Percentiles rank a stretch among this genome's conserved stretches.
These are phyloP conservation scores for Arachis monticola DNA, from an alignment of 331 rosid genomes.

Conservation along the genomic window DNA sequence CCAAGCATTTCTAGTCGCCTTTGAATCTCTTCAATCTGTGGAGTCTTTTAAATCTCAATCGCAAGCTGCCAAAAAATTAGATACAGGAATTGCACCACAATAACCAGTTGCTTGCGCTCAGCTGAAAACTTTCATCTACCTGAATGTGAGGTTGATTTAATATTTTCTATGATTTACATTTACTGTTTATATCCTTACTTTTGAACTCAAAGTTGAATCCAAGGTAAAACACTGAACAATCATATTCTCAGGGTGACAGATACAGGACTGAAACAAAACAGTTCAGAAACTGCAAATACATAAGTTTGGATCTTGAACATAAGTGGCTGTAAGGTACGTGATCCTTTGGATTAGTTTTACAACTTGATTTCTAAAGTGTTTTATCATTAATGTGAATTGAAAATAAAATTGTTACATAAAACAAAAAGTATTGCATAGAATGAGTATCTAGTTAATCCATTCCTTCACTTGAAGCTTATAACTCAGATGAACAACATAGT, in stretches of 20 bases:
- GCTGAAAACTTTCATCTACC: conserved; percentile 64
- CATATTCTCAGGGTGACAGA: conserved; percentile 70
- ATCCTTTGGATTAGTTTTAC: conserved; percentile 26
- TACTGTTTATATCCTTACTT: conserved; percentile 17
- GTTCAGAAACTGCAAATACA: conserved; percentile 66
- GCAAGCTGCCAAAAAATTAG: conserved; percentile 92
- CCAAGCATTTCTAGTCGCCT: conserved; percentile 58
- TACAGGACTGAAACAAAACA: conserved; percentile 48
- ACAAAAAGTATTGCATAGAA: conserved; percentile 22
- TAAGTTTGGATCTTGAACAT: conserved; percentile 75
- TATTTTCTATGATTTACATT: conserved; percentile 5
- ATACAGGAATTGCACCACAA: conserved; percentile 73
- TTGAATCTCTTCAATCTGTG: conserved; percentile 61
- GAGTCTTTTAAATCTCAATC: conserved; percentile 78
- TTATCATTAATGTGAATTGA: too few relatives aligned
- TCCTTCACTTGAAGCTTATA: conserved; percentile 28
- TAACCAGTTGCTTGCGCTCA: conserved; percentile 67
- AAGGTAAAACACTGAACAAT: conserved; percentile 32
- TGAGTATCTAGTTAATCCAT: conserved; percentile 31
- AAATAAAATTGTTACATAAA: not conserved
- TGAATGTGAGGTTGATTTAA: conserved; percentile 78
- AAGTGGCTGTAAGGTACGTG: conserved; percentile 91
- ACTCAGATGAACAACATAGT: not conserved
- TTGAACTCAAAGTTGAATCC: conserved; percentile 19
- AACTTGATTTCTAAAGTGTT: conserved; percentile 3